Conservation (phyloP, 2,329 filamentous ascomycete genomes). For the Paraphaeosphaeria minitans region DNA sequence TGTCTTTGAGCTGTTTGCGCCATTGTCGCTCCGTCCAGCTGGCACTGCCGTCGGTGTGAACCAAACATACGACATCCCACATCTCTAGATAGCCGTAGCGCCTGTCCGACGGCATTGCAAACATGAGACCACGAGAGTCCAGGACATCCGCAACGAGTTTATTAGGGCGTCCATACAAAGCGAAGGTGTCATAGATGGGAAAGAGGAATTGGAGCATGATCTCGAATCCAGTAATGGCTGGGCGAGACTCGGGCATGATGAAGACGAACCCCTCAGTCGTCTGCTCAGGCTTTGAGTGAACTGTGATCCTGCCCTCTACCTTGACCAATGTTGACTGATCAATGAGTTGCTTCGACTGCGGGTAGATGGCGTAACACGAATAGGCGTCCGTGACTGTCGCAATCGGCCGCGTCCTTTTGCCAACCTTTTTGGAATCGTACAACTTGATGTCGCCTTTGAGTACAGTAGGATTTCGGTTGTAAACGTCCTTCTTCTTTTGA, state of each 20-base stretch:
- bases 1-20: constrained; percentile 85
- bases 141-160: constrained; percentile 85
- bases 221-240: constrained; percentile 92
- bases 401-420: constrained; percentile 88
- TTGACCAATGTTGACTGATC: constrained; percentile 94
- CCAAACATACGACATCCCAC: constrained; percentile 79
- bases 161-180: constrained; percentile 85
- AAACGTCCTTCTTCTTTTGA: constrained; percentile 79
- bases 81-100: constrained; percentile 91
- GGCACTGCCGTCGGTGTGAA: constrained; percentile 76
- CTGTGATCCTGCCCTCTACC: constrained; percentile 86
- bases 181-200: constrained; percentile 91
- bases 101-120: constrained; percentile 89
- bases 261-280: constrained; percentile 94
- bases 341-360: constrained; percentile 89
- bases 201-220: constrained; percentile 93
- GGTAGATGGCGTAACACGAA: constrained; percentile 93
- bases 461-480: constrained; percentile 72
- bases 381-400: constrained; percentile 90
- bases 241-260: constrained; percentile 92
- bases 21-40: constrained; percentile 87
- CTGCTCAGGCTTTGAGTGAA: constrained; percentile 78
- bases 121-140: constrained; percentile 92
- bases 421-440: constrained; percentile 88
- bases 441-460: constrained; percentile 93